Conservation (phyloP, 2,329 filamentous ascomycete genomes). For the Xylariomycetidae sp. region DNA sequence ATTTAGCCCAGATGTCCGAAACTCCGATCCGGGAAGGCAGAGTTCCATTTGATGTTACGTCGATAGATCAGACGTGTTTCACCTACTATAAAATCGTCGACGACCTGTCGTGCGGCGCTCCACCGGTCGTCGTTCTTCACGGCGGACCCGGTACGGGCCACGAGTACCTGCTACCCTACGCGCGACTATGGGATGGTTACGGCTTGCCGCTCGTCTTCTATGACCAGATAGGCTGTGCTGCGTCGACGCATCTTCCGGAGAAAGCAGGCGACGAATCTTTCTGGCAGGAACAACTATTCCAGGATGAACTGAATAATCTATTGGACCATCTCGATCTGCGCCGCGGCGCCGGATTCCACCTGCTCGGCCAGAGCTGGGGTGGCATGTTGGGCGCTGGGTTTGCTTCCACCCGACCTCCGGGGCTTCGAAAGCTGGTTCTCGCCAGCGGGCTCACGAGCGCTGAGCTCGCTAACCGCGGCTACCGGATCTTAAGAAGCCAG, state of each 20-base stretch:
- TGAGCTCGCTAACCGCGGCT: conserved; percentile 4
- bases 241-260: conserved; percentile 13
- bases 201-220: conserved; percentile 14
- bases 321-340: conserved; percentile 8
- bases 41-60: conserved; percentile 8
- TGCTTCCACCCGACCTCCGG: conserved; percentile 7
- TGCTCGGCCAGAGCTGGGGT: conserved; percentile 17
- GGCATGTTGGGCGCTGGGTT: conserved; percentile 14
- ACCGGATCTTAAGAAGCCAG: conserved; percentile 1
- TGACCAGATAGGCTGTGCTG: conserved; percentile 16
- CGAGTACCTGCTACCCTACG: conserved; percentile 11
- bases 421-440: conserved; percentile 10
- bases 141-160: conserved; percentile 15
- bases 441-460: conserved; percentile 11
- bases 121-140: conserved; percentile 10
- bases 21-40: conserved; percentile 7
- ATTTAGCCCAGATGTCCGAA: no score
- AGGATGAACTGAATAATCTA: conserved; percentile 14
- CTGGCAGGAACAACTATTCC: conserved; percentile 12
- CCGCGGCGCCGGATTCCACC: conserved; percentile 9
- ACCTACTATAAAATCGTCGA: conserved; percentile 14
- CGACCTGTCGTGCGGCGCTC: conserved; percentile 4
- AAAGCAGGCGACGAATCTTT: conserved; percentile 11
- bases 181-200: conserved; percentile 5
- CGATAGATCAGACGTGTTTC: conserved; percentile 7